These are phyloP conservation scores for Colletotrichum trifolii DNA, from an alignment of 2,329 filamentous ascomycete genomes.

Conservation along the genomic window DNA sequence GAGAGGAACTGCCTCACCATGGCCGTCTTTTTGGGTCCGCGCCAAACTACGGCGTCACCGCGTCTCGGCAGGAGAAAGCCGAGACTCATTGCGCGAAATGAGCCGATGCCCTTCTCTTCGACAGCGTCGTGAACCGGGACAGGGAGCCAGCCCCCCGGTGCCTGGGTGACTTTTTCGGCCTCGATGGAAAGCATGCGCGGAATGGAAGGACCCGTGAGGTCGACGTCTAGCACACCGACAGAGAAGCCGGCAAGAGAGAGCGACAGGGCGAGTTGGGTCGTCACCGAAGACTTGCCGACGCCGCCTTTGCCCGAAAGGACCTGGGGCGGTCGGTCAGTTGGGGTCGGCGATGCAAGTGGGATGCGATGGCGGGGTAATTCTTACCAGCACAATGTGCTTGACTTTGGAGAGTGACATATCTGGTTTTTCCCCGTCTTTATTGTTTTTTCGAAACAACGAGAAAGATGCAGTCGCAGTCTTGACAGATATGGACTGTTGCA, in stretches of 20 bases:
- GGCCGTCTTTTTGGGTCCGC: slow-evolving; percentile 97
- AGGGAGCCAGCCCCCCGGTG: slow-evolving; percentile 91
- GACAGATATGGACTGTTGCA: too few species aligned
- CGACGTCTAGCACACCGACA: slow-evolving; percentile 95
- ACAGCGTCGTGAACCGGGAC: slow-evolving; percentile 81
- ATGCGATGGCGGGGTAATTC: slow-evolving; percentile 42
- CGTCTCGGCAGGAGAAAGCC: slow-evolving; percentile 87
- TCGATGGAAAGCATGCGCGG: slow-evolving; percentile 94
- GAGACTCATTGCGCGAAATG: slow-evolving; percentile 87
- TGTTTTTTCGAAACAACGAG: too few species aligned
- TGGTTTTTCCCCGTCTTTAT: too few species aligned
- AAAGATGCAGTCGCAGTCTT: too few species aligned
- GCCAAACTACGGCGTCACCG: slow-evolving; percentile 95
- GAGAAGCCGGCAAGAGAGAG: slow-evolving; percentile 86
- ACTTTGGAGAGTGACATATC: slow-evolving; percentile 75
- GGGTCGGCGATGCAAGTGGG: not conserved
- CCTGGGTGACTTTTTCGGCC: slow-evolving; percentile 87
- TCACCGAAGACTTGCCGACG: slow-evolving; percentile 98
- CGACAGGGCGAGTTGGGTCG: slow-evolving; percentile 92
- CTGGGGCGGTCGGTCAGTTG: slow-evolving; percentile 46
- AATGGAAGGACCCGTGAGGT: slow-evolving; percentile 95
- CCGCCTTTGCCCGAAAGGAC: slow-evolving; percentile 97
- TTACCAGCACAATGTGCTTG: slow-evolving; percentile 80
- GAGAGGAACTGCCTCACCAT: slow-evolving; percentile 98
- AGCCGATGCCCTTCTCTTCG: slow-evolving; percentile 63